These are phyloP conservation scores for Ceratocystis cubensis DNA, from an alignment of 2,329 filamentous ascomycete species.

Conservation along the genomic window DNA sequence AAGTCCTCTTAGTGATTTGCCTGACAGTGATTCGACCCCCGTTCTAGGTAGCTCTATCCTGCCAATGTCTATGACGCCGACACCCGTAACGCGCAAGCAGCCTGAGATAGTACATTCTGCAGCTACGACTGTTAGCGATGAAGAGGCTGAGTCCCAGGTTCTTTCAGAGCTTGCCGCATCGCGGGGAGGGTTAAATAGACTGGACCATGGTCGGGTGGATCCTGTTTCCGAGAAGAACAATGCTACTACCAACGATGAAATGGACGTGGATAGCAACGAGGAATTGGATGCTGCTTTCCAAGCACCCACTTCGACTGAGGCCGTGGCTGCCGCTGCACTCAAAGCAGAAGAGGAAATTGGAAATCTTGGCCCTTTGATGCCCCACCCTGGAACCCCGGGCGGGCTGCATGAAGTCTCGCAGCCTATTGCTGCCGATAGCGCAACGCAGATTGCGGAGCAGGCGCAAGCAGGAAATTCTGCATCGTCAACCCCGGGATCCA, in stretches of 20 bases:
- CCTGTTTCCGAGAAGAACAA: not conserved
- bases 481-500: constrained; percentile 19
- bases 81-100: no score
- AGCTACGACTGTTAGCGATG: constrained; percentile 7
- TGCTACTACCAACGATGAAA: not conserved
- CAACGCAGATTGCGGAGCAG: not conserved
- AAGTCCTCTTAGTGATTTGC: constrained; percentile 18
- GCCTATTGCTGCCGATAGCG: not conserved
- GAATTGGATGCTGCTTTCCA: not conserved
- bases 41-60: not conserved
- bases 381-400: not conserved
- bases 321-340: not conserved
- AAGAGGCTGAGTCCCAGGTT: constrained; percentile 30
- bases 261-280: constrained; percentile 4
- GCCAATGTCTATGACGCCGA: not conserved
- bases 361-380: not conserved
- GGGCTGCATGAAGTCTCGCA: not conserved
- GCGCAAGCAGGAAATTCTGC: no score
- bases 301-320: not conserved
- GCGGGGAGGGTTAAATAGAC: not conserved
- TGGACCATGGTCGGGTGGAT: not conserved
- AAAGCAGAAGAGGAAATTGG: not conserved
- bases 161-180: constrained; percentile 32
- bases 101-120: not conserved
- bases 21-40: constrained; percentile 5